These are phyloP conservation scores for Ganoderma resinaceum DNA, from an alignment of 1,284 basidiomycete species.

Conservation along the genomic window DNA sequence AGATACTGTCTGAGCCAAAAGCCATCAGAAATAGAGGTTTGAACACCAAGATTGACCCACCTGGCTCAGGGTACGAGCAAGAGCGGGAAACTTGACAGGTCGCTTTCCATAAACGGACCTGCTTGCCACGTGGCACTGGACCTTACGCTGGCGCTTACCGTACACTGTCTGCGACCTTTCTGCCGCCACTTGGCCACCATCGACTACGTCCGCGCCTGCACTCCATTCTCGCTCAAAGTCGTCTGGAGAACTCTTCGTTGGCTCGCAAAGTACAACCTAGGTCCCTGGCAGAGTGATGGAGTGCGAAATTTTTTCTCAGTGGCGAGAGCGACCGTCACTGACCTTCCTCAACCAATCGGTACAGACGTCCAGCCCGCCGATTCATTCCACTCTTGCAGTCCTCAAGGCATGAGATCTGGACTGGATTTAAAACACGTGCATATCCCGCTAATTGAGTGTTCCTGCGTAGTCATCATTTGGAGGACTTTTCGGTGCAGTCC, in stretches of 20 bases:
- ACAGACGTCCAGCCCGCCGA: background rate
- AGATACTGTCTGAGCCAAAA: too few relatives aligned
- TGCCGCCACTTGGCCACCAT: background rate
- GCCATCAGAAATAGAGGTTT: background rate
- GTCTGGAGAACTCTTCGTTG: background rate
- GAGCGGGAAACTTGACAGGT: too few relatives aligned
- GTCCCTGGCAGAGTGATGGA: background rate
- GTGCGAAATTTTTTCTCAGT: background rate
- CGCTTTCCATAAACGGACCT: background rate
- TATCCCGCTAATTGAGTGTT: background rate
- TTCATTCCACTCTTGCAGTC: background rate
- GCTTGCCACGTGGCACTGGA: background rate
- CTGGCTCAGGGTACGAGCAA: too few relatives aligned
- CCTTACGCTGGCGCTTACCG: background rate
- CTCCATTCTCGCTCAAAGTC: background rate
- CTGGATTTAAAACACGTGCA: background rate
- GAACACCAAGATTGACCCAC: too few relatives aligned
- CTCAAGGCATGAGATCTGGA: background rate
- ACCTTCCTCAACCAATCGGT: background rate
- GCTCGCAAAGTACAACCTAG: background rate
- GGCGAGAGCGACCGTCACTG: background rate
- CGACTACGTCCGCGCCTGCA: background rate
- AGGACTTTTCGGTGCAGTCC: background rate
- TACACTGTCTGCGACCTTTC: background rate
- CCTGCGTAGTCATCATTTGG: background rate